Percentiles rank a stretch among this genome's conserved stretches.
These are phyloP conservation scores for Carpinus fangiana DNA, from an alignment of 306 rosid genomes.

Conservation along the genomic window DNA sequence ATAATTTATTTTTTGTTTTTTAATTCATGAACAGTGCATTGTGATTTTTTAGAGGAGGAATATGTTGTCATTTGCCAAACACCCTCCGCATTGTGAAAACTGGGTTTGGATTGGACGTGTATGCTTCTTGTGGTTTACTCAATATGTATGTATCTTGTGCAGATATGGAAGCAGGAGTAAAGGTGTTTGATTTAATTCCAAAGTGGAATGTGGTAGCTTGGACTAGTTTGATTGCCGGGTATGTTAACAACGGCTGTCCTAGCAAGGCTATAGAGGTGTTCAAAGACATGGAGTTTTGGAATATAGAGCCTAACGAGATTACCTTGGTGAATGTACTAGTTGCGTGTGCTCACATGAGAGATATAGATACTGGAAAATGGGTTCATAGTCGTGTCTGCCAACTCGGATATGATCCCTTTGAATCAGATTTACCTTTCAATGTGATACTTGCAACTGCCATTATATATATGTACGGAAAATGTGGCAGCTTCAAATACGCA, in stretches of 20 bases:
- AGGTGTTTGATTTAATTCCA: conserved; percentile 66
- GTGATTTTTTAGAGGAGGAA: too few relatives aligned
- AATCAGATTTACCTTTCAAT: conserved; percentile 27
- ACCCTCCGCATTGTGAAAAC: conserved; percentile 57
- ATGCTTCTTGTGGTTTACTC: conserved; percentile 60
- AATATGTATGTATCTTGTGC: conserved; percentile 54
- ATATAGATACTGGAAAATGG: conserved; percentile 56
- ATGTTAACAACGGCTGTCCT: conserved; percentile 34
- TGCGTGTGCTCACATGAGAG: conserved; percentile 69
- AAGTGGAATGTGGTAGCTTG: conserved; percentile 81
- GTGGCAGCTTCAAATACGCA: conserved; percentile 65
- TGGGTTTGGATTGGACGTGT: conserved; percentile 58
- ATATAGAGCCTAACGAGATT: conserved; percentile 68
- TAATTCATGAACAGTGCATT: too few relatives aligned
- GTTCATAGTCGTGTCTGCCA: conserved; percentile 44
- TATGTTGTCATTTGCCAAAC: too few relatives aligned
- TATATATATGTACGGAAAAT: conserved; percentile 75
- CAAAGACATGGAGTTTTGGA: conserved; percentile 46
- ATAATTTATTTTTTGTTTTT: too few relatives aligned
- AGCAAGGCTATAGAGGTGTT: conserved; percentile 50
- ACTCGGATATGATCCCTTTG: conserved; percentile 66
- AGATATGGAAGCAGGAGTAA: conserved; percentile 39
- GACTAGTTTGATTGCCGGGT: conserved; percentile 73
- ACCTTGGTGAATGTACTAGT: conserved; percentile 67
- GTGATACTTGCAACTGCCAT: conserved; percentile 68